Percentiles rank a stretch among this genome's conserved stretches.
phyloP scores from a whole-genome alignment of 75 land plant species.

The Azolla pinnata region DNA sequence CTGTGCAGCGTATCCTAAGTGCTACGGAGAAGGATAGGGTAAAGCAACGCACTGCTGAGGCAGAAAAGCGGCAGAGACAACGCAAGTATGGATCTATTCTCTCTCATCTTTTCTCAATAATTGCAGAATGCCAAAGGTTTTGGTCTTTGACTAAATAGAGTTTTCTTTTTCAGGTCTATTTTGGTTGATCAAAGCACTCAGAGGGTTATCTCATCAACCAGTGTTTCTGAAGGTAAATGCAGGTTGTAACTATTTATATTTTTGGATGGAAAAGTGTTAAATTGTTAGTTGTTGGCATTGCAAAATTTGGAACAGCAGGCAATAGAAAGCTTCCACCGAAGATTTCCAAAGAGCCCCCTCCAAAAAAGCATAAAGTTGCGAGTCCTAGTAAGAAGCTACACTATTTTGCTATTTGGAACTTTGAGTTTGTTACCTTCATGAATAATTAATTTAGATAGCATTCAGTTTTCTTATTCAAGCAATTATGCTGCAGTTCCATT shows the following conservation, averaged over 20 bases:
- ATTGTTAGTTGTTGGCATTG: neutral
- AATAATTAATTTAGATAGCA: too few species aligned
- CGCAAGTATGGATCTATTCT: constrained; percentile 56
- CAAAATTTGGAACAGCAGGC: constrained; percentile 24
- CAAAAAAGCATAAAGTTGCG: constrained; percentile 49
- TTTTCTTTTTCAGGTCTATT: neutral
- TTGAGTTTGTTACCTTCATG: too few species aligned
- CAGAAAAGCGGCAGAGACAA: constrained; percentile 63
- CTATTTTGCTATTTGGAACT: neutral
- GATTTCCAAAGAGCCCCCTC: constrained; percentile 55
- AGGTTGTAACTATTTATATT: neutral
- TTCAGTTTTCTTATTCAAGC: too few species aligned
- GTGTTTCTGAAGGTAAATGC: constrained; percentile 6
- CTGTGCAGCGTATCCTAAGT: constrained; percentile 70
- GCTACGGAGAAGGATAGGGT: constrained; percentile 83
- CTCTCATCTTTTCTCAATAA: neutral
- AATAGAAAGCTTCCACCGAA: constrained; percentile 46
- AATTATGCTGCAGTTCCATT: too few species aligned
- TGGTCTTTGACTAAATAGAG: neutral
- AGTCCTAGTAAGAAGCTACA: constrained; percentile 38
- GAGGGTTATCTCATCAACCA: neutral
- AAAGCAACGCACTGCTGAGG: constrained; percentile 84
- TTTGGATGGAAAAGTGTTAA: neutral
- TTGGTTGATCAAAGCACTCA: constrained; percentile 9
- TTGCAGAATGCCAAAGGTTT: neutral